A percentile compares a stretch with the other conserved stretches of the same genome.
phyloP scores from a whole-genome alignment of 176 grass and related monocot species.

The Oryza nivara region DNA sequence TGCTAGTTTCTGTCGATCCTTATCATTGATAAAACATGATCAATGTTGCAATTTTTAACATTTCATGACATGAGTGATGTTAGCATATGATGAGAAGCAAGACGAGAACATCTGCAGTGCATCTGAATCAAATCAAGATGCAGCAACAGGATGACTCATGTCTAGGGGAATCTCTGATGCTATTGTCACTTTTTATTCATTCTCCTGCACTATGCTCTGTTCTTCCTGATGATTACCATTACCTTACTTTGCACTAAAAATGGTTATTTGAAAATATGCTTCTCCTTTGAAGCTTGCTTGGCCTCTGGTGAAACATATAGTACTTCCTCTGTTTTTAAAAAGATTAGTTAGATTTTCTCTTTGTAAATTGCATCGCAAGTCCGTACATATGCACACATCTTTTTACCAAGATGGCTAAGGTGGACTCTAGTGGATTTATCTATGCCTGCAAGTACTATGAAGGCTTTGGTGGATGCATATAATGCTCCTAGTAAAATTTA shows the following conservation, averaged over 20 bases:
- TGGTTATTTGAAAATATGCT: constrained; percentile 17
- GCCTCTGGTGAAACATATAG: background rate
- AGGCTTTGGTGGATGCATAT: constrained; percentile 11
- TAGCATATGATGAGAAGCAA: constrained; percentile 23
- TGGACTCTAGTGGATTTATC: background rate
- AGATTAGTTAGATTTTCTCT: background rate
- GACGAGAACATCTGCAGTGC: constrained; percentile 48
- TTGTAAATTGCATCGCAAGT: background rate
- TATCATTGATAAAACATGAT: background rate
- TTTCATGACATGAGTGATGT: background rate
- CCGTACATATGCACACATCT: background rate
- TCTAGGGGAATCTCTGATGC: constrained; percentile 67
- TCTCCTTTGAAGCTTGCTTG: constrained; percentile 2
- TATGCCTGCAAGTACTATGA: constrained; percentile 18
- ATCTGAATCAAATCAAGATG: background rate
- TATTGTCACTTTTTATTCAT: background rate
- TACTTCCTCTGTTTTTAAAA: background rate
- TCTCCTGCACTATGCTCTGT: background rate
- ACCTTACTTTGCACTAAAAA: background rate
- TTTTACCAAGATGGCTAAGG: constrained; percentile 9
- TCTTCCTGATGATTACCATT: constrained; percentile 32
- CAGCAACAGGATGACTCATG: constrained; percentile 37
- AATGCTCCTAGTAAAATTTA: background rate
- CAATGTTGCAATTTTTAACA: background rate
- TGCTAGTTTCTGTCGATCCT: background rate